Conservation (phyloP, 495 filamentous ascomycete genomes). For the Neurospora pannonica region DNA sequence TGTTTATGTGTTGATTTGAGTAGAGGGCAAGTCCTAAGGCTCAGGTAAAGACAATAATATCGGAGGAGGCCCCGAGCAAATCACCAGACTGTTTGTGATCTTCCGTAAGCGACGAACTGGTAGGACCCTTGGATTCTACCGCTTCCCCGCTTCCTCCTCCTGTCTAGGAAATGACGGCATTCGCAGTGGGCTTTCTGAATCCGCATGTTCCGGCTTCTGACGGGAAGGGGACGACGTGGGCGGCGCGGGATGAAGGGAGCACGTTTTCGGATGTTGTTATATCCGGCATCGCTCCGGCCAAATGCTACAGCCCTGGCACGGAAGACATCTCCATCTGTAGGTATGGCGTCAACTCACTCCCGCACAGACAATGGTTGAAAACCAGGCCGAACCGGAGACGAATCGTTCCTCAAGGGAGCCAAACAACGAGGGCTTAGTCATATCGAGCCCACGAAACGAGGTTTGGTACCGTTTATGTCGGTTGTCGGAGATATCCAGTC, state of each 20-base stretch:
- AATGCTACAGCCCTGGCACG: neutral
- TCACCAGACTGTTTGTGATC: neutral
- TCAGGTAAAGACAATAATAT: neutral
- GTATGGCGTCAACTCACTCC: neutral
- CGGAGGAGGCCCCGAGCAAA: neutral
- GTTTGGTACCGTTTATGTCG: neutral
- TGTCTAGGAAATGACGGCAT: neutral
- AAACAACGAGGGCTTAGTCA: neutral
- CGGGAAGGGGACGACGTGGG: neutral
- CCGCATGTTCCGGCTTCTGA: neutral
- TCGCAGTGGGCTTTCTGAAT: neutral
- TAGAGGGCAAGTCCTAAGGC: neutral
- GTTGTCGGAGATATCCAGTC: neutral
- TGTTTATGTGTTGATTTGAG: neutral
- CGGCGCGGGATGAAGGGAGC: neutral
- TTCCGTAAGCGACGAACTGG: neutral
- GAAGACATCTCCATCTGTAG: neutral
- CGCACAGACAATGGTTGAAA: neutral
- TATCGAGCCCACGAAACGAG: neutral
- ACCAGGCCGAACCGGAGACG: neutral
- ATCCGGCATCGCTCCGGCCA: neutral
- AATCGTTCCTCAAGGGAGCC: neutral
- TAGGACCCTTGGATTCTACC: neutral
- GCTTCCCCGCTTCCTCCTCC: neutral
- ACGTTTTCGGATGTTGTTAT: neutral